These are phyloP conservation scores for Nitzschia sp. DNA, from an alignment of 108 stramenopile species.

Conservation along the genomic window DNA sequence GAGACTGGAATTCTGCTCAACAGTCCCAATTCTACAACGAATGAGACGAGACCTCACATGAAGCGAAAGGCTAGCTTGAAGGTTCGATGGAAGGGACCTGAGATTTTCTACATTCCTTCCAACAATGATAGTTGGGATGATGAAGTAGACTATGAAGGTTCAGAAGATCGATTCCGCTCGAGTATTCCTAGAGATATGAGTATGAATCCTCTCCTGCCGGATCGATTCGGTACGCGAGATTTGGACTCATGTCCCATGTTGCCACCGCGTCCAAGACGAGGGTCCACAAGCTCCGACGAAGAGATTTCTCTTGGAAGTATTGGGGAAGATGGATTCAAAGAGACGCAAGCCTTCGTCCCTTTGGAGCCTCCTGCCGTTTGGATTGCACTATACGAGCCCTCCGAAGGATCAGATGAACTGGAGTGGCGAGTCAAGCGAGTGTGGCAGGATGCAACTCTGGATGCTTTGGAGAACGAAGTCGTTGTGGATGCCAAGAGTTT, in stretches of 20 bases:
- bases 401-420: background rate
- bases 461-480: conserved; percentile 1
- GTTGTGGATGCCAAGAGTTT: conserved; percentile 4
- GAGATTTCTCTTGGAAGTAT: background rate
- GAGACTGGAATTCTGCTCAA: background rate
- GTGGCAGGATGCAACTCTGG: conserved; percentile 9
- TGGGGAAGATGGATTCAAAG: background rate
- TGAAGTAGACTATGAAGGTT: background rate
- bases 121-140: background rate
- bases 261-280: conserved; percentile 3
- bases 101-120: conserved; percentile 11
- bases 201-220: background rate
- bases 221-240: conserved; percentile 11
- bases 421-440: conserved; percentile 22
- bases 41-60: conserved; percentile 4
- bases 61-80: conserved; percentile 16
- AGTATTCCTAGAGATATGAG: background rate
- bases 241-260: background rate
- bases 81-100: conserved; percentile 14
- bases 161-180: conserved; percentile 4
- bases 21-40: background rate
- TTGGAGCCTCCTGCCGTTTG: conserved; percentile 13
- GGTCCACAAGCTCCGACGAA: background rate
- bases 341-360: background rate
- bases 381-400: background rate